phyloP scores from a whole-genome alignment of 1,139 yeast genomes.

The Yamadazyma dendronema region DNA sequence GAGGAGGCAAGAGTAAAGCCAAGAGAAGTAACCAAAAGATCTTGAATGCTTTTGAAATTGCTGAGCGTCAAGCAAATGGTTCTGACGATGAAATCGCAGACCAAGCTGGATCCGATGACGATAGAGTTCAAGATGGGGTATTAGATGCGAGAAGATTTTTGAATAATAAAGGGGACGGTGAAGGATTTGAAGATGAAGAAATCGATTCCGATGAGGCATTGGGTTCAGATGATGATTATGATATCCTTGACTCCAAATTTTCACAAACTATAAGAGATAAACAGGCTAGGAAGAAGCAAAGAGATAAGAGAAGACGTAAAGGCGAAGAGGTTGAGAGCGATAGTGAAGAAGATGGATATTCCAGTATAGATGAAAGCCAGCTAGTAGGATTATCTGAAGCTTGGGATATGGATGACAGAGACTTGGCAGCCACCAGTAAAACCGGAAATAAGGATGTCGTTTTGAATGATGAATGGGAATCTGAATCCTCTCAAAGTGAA shows the following conservation, averaged over 20 bases:
- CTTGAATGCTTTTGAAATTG: constrained; percentile 47
- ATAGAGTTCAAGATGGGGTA: constrained; percentile 37
- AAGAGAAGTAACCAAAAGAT: constrained; percentile 38
- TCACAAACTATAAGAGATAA: constrained; percentile 67
- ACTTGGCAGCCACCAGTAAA: constrained; percentile 26
- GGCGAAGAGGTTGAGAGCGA: constrained; percentile 17
- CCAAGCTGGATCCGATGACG: constrained; percentile 18
- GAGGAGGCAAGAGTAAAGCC: constrained; percentile 24
- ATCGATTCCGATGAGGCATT: constrained; percentile 75
- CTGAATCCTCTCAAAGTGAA: constrained; percentile 21
- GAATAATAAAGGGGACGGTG: constrained; percentile 19
- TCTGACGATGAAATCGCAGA: constrained; percentile 15
- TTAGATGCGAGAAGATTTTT: constrained; percentile 42
- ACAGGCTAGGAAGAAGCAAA: constrained; percentile 34
- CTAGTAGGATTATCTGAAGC: constrained; percentile 77
- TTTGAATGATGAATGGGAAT: constrained; percentile 43
- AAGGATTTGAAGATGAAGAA: constrained; percentile 60
- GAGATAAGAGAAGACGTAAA: constrained; percentile 19
- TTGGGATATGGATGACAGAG: constrained; percentile 80
- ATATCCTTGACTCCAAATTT: constrained; percentile 62
- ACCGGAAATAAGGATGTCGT: constrained; percentile 32
- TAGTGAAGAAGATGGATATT: constrained; percentile 47
- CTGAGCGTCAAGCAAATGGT: constrained; percentile 38
- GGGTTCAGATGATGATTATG: constrained; percentile 74
- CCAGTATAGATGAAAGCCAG: constrained; percentile 68